Evolutionary conservation across 495 filamentous ascomycete genomes (phyloP).

Genomic region (Podospora anserina): DNA sequence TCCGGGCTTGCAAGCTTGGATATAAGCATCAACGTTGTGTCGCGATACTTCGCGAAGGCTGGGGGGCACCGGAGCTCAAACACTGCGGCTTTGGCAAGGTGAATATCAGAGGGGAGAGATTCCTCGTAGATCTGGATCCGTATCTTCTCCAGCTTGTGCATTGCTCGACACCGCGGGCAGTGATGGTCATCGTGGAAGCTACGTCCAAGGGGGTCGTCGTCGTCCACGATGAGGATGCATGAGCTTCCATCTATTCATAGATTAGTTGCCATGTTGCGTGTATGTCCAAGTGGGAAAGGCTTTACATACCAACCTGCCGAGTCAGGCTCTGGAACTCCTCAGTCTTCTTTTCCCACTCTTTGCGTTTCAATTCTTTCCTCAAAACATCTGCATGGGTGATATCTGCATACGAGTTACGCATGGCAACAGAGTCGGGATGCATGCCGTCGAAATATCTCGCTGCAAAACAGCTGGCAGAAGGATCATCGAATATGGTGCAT

Average conservation of each 20-base stretch:
- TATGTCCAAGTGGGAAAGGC: background rate
- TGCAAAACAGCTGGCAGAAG: conserved; percentile 42
- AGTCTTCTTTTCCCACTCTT: conserved; percentile 39
- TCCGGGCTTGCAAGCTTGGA: conserved; percentile 22
- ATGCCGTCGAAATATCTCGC: conserved; percentile 42
- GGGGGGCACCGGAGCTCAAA: conserved; percentile 46
- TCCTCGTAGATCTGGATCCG: conserved; percentile 44
- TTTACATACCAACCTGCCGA: conserved; percentile 24
- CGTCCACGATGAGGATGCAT: conserved; percentile 22
- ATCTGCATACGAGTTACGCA: conserved; percentile 28
- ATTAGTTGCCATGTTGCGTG: background rate
- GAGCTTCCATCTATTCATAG: conserved; percentile 16
- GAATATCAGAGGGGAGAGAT: conserved; percentile 39
- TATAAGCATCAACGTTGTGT: conserved; percentile 45
- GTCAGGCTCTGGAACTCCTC: conserved; percentile 40
- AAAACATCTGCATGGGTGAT: conserved; percentile 32
- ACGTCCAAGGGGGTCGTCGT: conserved; percentile 19
- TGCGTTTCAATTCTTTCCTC: conserved; percentile 44
- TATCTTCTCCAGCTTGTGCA: conserved; percentile 30
- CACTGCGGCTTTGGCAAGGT: conserved; percentile 31
- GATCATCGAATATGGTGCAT: conserved; percentile 46
- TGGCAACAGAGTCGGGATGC: conserved; percentile 10
- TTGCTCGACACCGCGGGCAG: conserved; percentile 38
- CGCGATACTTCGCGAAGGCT: conserved; percentile 42
- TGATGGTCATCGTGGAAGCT: conserved; percentile 25